Evolutionary conservation across 148 eudicot genomes (phyloP).

Genomic region (Fallopia convolvulus): DNA sequence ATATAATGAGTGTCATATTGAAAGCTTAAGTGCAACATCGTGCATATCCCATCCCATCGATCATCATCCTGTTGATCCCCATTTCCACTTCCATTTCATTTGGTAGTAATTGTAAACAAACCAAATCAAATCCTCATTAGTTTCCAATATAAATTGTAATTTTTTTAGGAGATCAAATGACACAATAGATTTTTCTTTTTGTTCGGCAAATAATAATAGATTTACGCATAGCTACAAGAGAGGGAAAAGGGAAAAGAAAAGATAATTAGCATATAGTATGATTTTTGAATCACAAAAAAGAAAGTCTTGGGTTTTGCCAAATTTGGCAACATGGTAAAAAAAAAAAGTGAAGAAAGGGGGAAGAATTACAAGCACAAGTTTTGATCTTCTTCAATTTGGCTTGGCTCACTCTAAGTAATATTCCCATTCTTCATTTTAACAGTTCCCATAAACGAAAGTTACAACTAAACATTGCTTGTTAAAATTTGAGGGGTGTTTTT

Average conservation of each 20-base stretch:
- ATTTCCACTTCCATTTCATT: too few relatives aligned
- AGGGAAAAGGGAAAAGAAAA: not conserved
- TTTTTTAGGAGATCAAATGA: not conserved
- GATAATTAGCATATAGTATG: not conserved
- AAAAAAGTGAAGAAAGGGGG: not conserved
- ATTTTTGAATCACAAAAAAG: not conserved
- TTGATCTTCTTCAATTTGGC: not conserved
- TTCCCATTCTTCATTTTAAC: not conserved
- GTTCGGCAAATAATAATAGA: not conserved
- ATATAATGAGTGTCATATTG: not conserved
- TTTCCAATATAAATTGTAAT: too few relatives aligned
- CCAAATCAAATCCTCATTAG: too few relatives aligned
- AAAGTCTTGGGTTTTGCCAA: not conserved
- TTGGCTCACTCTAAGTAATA: not conserved
- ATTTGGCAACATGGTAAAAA: constrained; percentile 2
- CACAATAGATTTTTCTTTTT: too few relatives aligned
- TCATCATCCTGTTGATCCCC: not conserved
- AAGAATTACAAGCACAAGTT: not conserved
- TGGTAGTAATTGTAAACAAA: too few relatives aligned
- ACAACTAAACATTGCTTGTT: not conserved
- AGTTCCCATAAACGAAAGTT: not conserved
- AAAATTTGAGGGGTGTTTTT: not conserved
- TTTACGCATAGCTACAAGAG: too few relatives aligned
- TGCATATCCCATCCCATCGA: not conserved
- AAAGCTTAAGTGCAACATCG: not conserved